Evolutionary conservation across 164 flowering plant species (phyloP).

Genomic region (Macadamia tetraphylla): DNA sequence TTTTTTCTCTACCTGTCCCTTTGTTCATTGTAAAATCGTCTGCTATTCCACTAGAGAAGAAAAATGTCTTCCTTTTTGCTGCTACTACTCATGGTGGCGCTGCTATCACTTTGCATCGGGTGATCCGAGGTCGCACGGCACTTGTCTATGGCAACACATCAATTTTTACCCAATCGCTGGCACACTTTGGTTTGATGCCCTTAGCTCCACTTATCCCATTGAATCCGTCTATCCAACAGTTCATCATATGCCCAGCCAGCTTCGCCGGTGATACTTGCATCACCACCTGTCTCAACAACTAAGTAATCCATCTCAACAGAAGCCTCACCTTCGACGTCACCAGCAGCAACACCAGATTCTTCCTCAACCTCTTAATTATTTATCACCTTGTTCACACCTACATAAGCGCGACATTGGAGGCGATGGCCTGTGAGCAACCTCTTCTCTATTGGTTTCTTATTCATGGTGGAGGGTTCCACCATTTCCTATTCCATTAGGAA

Average conservation of each 20-base stretch:
- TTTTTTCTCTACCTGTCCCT: no score
- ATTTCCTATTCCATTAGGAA: no score
- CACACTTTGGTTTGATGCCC: slow-evolving; percentile 23
- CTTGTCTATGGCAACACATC: slow-evolving; percentile 34
- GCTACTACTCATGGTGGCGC: neutral
- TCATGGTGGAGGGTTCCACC: no score
- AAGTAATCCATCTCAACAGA: slow-evolving; percentile 42
- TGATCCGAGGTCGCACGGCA: slow-evolving; percentile 7
- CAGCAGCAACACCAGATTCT: slow-evolving; percentile 43
- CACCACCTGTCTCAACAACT: slow-evolving; percentile 27
- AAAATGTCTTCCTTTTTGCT: neutral
- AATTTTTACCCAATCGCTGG: slow-evolving; percentile 41
- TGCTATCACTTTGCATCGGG: neutral
- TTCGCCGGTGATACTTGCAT: slow-evolving; percentile 40
- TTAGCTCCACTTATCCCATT: slow-evolving; percentile 38
- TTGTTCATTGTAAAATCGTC: no score
- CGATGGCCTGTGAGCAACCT: slow-evolving; percentile 23
- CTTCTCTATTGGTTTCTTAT: slow-evolving; percentile 6
- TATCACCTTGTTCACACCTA: slow-evolving; percentile 38
- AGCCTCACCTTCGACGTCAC: slow-evolving; percentile 52
- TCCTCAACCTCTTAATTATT: slow-evolving; percentile 45
- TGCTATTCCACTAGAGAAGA: neutral
- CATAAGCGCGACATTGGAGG: slow-evolving; percentile 22
- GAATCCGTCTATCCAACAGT: slow-evolving; percentile 34
- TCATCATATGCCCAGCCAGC: slow-evolving; percentile 33